A percentile compares a stretch with the other conserved stretches of the same genome.
Conservation (phyloP, 2,329 filamentous ascomycete genomes). For the Phoma sp. region DNA sequence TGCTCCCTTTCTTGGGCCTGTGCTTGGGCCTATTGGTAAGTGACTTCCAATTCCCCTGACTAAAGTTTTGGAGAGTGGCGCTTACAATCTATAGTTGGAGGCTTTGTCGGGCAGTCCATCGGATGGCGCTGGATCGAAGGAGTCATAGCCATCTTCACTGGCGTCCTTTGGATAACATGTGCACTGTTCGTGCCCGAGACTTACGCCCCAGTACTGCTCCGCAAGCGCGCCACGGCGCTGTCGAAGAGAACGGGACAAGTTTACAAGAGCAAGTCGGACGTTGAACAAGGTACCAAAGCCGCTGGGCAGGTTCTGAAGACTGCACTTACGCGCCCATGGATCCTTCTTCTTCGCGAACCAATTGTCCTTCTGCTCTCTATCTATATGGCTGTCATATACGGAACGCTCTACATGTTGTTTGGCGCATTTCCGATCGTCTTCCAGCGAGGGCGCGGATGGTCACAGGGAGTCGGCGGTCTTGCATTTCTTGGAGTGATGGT, state of each 20-base stretch:
- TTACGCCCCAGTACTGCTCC: slow-evolving; percentile 64
- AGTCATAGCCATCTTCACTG: slow-evolving; percentile 63
- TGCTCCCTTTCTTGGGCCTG: slow-evolving; percentile 57
- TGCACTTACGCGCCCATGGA: slow-evolving; percentile 35
- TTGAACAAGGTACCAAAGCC: slow-evolving; percentile 10
- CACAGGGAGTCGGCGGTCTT: slow-evolving; percentile 48
- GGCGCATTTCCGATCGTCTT: slow-evolving; percentile 57
- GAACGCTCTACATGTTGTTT: slow-evolving; percentile 56
- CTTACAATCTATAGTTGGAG: slow-evolving; percentile 45
- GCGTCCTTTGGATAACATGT: slow-evolving; percentile 42
- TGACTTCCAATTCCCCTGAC: neutral
- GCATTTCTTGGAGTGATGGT: slow-evolving; percentile 32
- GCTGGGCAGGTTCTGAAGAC: slow-evolving; percentile 3
- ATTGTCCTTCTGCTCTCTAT: slow-evolving; percentile 27
- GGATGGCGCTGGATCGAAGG: slow-evolving; percentile 38
- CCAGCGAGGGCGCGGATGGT: slow-evolving; percentile 40
- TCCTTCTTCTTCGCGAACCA: slow-evolving; percentile 29
- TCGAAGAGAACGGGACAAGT: slow-evolving; percentile 64
- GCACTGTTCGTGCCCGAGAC: slow-evolving; percentile 63
- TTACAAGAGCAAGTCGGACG: slow-evolving; percentile 56
- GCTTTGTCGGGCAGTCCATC: slow-evolving; percentile 18
- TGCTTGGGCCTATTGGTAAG: slow-evolving; percentile 52
- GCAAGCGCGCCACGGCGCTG: slow-evolving; percentile 65
- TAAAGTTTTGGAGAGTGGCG: neutral
- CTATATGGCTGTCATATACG: slow-evolving; percentile 48